Conservation (phyloP, 345 rosid genomes). For the Murraya paniculata region DNA sequence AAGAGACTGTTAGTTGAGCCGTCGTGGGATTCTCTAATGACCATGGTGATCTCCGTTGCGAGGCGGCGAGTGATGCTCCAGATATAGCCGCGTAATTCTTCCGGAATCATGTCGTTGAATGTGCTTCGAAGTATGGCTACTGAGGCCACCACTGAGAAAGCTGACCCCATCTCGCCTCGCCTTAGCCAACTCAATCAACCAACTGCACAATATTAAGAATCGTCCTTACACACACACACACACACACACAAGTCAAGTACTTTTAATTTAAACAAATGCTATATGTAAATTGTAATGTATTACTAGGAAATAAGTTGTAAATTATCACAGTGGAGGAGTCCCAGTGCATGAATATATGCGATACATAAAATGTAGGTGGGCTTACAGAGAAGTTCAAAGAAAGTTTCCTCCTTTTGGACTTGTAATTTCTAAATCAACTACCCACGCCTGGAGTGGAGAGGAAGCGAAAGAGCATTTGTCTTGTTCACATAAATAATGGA, state of each 20-base stretch:
- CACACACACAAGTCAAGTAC: no score
- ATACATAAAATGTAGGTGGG: background rate
- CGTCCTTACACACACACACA: no score
- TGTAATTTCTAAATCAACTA: background rate
- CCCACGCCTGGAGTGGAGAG: background rate
- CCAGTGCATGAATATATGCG: no score
- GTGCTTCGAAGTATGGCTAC: conserved; percentile 34
- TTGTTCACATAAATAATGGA: no score
- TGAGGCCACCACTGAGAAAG: conserved; percentile 31
- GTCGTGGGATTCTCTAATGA: conserved; percentile 35
- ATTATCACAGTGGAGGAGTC: no score
- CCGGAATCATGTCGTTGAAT: conserved; percentile 29
- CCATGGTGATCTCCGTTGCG: conserved; percentile 28
- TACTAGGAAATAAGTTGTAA: no score
- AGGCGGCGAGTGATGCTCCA: conserved; percentile 24
- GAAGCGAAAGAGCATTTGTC: background rate
- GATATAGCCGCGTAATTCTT: conserved; percentile 23
- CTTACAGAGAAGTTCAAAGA: background rate
- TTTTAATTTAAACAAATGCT: no score
- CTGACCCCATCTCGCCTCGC: conserved; percentile 15
- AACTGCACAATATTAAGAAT: no score
- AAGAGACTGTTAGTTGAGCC: conserved; percentile 35
- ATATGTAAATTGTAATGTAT: no score
- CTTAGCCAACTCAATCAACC: no score
- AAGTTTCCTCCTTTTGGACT: background rate